Percentiles rank a stretch among this genome's conserved stretches.
These are phyloP conservation scores for Juncus inflexus DNA, from an alignment of 176 grass and related monocot species.

Conservation along the genomic window DNA sequence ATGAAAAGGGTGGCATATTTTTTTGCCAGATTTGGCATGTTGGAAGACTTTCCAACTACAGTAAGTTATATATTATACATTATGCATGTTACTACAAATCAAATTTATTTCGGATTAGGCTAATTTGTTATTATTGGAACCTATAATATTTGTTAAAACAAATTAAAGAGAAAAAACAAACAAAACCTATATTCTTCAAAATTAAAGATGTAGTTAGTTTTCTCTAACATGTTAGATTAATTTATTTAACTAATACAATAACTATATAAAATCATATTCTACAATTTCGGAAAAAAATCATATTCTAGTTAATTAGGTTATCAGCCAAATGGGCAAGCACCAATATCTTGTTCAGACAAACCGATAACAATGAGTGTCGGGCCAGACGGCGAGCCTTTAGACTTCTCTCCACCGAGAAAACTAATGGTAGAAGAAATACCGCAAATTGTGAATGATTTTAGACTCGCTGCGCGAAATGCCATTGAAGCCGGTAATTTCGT, in stretches of 20 bases:
- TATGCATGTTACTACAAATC: too few relatives aligned
- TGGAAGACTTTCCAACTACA: conserved; percentile 23
- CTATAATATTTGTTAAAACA: too few relatives aligned
- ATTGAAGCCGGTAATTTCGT: conserved; percentile 31
- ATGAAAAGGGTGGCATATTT: conserved; percentile 34
- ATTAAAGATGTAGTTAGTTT: too few relatives aligned
- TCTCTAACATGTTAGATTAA: too few relatives aligned
- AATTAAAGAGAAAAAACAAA: too few relatives aligned
- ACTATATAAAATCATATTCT: too few relatives aligned
- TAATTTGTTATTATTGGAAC: too few relatives aligned
- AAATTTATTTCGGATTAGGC: too few relatives aligned
- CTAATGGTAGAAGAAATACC: conserved; percentile 25
- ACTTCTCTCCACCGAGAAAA: conserved; percentile 16
- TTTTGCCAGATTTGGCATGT: conserved; percentile 36
- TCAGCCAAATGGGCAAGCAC: conserved; percentile 36
- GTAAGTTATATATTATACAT: conserved; percentile 7
- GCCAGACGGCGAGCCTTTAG: background rate
- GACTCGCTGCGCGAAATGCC: conserved; percentile 37
- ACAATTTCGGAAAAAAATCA: too few relatives aligned
- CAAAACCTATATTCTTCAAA: too few relatives aligned
- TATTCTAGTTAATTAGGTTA: conserved; percentile 10
- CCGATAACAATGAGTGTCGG: conserved; percentile 14
- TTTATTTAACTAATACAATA: background rate
- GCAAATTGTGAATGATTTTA: conserved; percentile 38
- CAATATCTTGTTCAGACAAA: conserved; percentile 30